phyloP scores from a whole-genome alignment of 169 alveolate genomes.

The Babesia ovata region DNA sequence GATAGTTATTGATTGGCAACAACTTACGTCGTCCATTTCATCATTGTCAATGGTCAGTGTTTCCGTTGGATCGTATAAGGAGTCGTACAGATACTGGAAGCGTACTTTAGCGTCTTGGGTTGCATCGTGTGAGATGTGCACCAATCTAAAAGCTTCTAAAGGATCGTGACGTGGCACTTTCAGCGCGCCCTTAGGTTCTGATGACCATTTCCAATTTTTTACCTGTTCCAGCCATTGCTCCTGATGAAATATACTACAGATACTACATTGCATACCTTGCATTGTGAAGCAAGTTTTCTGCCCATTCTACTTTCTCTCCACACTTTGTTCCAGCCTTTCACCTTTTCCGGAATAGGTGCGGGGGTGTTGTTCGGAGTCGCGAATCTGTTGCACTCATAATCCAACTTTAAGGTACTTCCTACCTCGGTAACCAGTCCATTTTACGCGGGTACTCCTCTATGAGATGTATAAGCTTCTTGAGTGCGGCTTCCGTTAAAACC shows the following conservation, averaged over 20 bases:
- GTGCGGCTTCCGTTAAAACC: slow-evolving; percentile 83
- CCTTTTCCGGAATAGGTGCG: slow-evolving; percentile 81
- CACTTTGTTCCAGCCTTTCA: slow-evolving; percentile 78
- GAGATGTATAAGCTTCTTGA: slow-evolving; percentile 75
- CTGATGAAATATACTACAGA: slow-evolving; percentile 50
- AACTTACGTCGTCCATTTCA: slow-evolving; percentile 30
- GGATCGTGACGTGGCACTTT: slow-evolving; percentile 78
- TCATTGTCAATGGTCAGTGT: slow-evolving; percentile 44
- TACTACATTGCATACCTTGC: slow-evolving; percentile 18
- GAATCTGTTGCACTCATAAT: slow-evolving; percentile 24
- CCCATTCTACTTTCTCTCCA: slow-evolving; percentile 78
- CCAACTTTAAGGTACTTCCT: background rate
- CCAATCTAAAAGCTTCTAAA: slow-evolving; percentile 68
- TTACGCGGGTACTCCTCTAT: slow-evolving; percentile 79
- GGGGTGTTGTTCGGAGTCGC: slow-evolving; percentile 83
- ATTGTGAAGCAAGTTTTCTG: slow-evolving; percentile 33
- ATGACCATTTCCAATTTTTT: slow-evolving; percentile 82
- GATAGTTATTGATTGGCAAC: background rate
- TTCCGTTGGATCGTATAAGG: slow-evolving; percentile 52
- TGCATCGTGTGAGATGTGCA: slow-evolving; percentile 40
- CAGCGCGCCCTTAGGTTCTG: slow-evolving; percentile 76
- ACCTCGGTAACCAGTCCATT: slow-evolving; percentile 82
- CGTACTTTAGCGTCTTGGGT: slow-evolving; percentile 46
- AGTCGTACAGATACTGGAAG: slow-evolving; percentile 72
- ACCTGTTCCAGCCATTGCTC: slow-evolving; percentile 74